Evolutionary conservation across 371 early-diverging fungal species (phyloP).

Genomic region (Coemansia sp.): DNA sequence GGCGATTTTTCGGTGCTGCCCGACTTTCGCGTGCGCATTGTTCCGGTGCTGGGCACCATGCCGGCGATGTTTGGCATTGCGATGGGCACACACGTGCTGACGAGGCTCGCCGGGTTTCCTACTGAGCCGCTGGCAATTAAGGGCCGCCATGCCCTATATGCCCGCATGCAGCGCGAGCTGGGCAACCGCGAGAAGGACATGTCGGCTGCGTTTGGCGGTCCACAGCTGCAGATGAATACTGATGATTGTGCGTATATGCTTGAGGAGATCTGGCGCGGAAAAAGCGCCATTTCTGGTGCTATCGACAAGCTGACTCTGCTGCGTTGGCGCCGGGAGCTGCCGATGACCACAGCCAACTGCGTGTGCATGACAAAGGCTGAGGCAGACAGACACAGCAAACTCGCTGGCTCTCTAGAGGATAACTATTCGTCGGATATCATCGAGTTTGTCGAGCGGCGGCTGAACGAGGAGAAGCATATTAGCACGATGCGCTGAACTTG

Average conservation of each 20-base stretch:
- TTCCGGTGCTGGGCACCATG: slow-evolving; percentile 87
- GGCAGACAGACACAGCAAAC: slow-evolving; percentile 61
- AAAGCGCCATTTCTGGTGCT: slow-evolving; percentile 72
- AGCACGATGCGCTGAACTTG: slow-evolving; percentile 27
- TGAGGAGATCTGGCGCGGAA: slow-evolving; percentile 88
- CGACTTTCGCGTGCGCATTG: slow-evolving; percentile 81
- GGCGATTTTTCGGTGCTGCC: slow-evolving; percentile 88
- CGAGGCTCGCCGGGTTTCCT: slow-evolving; percentile 73
- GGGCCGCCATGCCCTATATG: slow-evolving; percentile 70
- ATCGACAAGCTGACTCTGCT: slow-evolving; percentile 72
- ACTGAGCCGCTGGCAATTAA: slow-evolving; percentile 82
- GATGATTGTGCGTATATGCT: slow-evolving; percentile 80
- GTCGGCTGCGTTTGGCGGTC: slow-evolving; percentile 13
- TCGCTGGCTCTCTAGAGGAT: slow-evolving; percentile 51
- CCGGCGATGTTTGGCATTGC: slow-evolving; percentile 94
- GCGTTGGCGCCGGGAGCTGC: slow-evolving; percentile 73
- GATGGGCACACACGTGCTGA: slow-evolving; percentile 82
- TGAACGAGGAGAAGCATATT: slow-evolving; percentile 42
- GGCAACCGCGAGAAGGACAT: slow-evolving; percentile 61
- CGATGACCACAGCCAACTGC: slow-evolving; percentile 69
- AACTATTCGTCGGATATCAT: slow-evolving; percentile 44
- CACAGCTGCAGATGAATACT: slow-evolving; percentile 59
- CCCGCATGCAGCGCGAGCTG: slow-evolving; percentile 72
- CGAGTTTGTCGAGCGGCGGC: slow-evolving; percentile 35
- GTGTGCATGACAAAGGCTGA: slow-evolving; percentile 82